Base-by-base conservation (phyloP, 768 basidiomycete species). In the Boletus fagicola region DNA sequence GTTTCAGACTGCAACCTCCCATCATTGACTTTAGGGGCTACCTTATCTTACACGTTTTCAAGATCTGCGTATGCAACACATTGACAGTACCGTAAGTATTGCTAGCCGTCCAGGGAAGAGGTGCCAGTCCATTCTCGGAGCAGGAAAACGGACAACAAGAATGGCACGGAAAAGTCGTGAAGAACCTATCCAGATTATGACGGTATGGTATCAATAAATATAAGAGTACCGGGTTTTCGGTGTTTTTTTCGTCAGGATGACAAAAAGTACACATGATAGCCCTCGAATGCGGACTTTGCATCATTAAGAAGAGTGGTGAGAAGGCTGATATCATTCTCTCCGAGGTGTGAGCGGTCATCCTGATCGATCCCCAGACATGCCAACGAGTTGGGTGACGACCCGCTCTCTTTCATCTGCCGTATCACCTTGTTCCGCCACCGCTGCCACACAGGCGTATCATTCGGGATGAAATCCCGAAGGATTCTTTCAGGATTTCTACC, bases 391-490 rank as follows among this genome's bases (percentile, higher is more conserved):
- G 53, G 11, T 12, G 31, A 9, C 24, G 13, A 33, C 10, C 8
- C 15, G 1, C 38, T n/a, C 16, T 51, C 60, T 44, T 63, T 59
- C 52, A 68, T 61, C 54, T 68, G 59, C 24, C 3, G 53, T 47
- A 39, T 20, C 31, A 68, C 66, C 53, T 63, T 70, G 16, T 56
- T 57, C 47, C 64, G 67, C 69, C 68, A 68, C 30, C 46, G 59
- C 28, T 52, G 49, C 67, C 67, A 68, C 45, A 68, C 69, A 31
- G 40, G 42, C 0, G 68, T 68, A 15, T 69, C 53, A 11, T 68
- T 68, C 7, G 65, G 58, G 28, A 68, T 55, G 35, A 69, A 66
- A 51, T 59, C 45, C 15, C 39, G 59, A 28, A 68, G 55, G n/a
- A 71, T 60, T 4, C 53, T 56, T 40, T 9, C 46, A 5, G 62